Evolutionary conservation across 768 basidiomycete species (phyloP), one percentile per base, ranked within the genome.

Genomic region (Suillus clintonianus): DNA sequence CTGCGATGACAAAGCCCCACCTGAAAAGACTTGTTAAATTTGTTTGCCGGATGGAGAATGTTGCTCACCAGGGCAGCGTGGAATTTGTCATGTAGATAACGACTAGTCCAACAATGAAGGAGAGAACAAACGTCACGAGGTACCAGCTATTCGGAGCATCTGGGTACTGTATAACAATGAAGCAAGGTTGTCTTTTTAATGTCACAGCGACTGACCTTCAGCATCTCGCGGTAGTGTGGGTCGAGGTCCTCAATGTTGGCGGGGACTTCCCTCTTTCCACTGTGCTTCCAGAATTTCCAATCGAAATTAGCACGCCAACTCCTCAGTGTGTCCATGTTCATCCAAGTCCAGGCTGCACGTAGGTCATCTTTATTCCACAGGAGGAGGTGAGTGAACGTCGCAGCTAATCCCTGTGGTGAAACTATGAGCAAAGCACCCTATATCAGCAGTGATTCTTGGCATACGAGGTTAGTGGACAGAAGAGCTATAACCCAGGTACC

Each of bases 171-270:
- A 39, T 34, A 1, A 2, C 10, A 45, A 14, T 30, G 3, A 7
- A 22, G 59, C 50, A 3, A n/a, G 11, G 4, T 19, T 50, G 34
- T n/a, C 30, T 24, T 5, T 36, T 30, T n/a, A 14, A 32, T 77
- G 77, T 14, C 72, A 71, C 5, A 39, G 4, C 34, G 0, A 5
- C 63, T 79, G 53, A 76, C 78, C 37, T 76, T 71, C 50, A 66
- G 64, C 86, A 88, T 87, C 70, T 85, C 82, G n/a, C 74, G 75
- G 41, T 83, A 81, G 71, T 88, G 87, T 36, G 84, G 82, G 65
- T 88, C 86, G 36, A 82, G 70, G 30, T 80, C 77, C 27, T 81
- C 76, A 53, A 59, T 76, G 53, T 80, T 78, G 14, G 76, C 78
- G 5, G 72, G 70, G 68, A 76, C 57, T 17, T 64, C 63, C 48